These are phyloP conservation scores for Candida easanensis DNA, from an alignment of 805 yeast species.

Conservation along the genomic window DNA sequence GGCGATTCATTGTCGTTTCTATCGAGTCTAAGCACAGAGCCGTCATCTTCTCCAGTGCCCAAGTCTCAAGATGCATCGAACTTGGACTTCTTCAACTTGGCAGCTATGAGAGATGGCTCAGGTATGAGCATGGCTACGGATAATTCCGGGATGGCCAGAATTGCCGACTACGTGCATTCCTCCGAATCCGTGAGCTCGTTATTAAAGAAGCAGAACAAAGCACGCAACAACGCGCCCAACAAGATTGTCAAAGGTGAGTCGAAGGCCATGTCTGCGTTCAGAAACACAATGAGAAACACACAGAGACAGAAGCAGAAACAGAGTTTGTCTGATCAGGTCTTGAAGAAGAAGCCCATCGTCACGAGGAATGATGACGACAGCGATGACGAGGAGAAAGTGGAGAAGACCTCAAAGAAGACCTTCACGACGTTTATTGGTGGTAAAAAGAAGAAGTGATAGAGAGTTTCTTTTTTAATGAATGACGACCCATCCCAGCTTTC, in stretches of 20 bases:
- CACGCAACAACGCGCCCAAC: slow-evolving; percentile 5
- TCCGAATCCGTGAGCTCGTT: slow-evolving; percentile 21
- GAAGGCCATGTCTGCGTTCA: slow-evolving; percentile 23
- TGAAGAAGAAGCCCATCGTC: slow-evolving; percentile 2
- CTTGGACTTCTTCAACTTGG: slow-evolving; percentile 22
- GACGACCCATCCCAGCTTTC: not conserved
- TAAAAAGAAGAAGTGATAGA: slow-evolving; percentile 19
- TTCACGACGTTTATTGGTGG: slow-evolving; percentile 19
- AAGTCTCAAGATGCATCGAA: slow-evolving; percentile 15
- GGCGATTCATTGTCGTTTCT: slow-evolving; percentile 19
- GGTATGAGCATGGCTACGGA: slow-evolving; percentile 19
- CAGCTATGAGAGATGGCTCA: slow-evolving; percentile 23
- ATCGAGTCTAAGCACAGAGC: slow-evolving; percentile 21
- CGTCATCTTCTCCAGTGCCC: slow-evolving; percentile 1
- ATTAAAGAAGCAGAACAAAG: slow-evolving; percentile 15
- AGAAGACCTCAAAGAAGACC: slow-evolving; percentile 23
- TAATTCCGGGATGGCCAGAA: slow-evolving; percentile 16
- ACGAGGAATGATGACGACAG: slow-evolving; percentile 15
- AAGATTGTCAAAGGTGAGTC: slow-evolving; percentile 14
- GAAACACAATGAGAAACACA: slow-evolving; percentile 23
- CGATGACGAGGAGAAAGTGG: slow-evolving; percentile 21
- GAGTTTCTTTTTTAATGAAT: not conserved
- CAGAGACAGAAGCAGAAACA: slow-evolving; percentile 9
- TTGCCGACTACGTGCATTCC: slow-evolving; percentile 27
- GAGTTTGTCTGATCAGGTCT: slow-evolving; percentile 4